Conservation (phyloP, 768 basidiomycete species). For the Mycena alexandri region DNA sequence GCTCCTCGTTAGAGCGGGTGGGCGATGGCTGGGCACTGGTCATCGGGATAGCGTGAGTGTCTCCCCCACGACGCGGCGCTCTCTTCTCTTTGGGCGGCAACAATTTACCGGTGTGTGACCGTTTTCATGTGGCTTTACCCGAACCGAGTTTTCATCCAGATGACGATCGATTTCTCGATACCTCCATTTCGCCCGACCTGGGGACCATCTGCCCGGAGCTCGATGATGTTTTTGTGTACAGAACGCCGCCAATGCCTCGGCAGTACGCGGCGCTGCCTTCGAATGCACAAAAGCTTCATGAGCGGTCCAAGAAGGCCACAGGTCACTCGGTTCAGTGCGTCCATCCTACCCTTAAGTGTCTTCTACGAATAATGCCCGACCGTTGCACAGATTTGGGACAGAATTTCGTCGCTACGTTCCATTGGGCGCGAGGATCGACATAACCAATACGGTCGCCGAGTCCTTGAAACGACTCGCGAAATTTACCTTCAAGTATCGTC, state of each 20-base stretch:
- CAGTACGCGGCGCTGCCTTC: background rate
- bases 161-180: slow-evolving; percentile 3
- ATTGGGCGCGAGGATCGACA: too few relatives aligned
- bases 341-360: background rate
- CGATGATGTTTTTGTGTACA: background rate
- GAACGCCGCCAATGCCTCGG: background rate
- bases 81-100: slow-evolving; percentile 5
- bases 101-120: background rate
- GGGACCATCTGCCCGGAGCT: slow-evolving; percentile 1
- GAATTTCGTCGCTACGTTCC: too few relatives aligned
- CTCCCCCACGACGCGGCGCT: background rate
- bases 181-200: slow-evolving; percentile 1
- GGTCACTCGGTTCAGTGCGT: slow-evolving; percentile 11
- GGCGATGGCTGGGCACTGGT: background rate
- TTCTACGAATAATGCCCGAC: background rate
- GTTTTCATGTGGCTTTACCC: background rate
- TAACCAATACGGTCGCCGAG: background rate
- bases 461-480: background rate
- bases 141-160: background rate
- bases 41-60: slow-evolving; percentile 1
- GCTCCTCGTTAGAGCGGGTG: background rate
- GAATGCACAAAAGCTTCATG: slow-evolving; percentile 2
- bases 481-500: slow-evolving; percentile 11
- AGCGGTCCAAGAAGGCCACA: slow-evolving; percentile 13
- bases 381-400: background rate